A percentile compares a stretch with the other conserved stretches of the same genome.
These are phyloP conservation scores for Blastobotrys proliferans DNA, from an alignment of 1,139 yeast genomes.

Conservation along the genomic window DNA sequence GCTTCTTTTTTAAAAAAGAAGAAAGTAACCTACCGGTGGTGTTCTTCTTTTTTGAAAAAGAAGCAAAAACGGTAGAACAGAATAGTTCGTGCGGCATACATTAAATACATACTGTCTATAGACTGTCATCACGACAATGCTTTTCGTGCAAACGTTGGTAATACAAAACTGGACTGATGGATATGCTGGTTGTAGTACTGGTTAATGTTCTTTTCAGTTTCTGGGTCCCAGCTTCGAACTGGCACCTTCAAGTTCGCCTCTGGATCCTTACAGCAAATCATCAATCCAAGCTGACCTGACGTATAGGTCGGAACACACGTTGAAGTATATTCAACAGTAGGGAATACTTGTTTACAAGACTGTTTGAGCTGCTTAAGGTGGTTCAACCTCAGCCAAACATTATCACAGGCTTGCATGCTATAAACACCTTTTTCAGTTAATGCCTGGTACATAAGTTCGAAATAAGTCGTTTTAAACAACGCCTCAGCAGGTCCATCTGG, in stretches of 20 bases:
- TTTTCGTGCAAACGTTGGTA: conserved; percentile 73
- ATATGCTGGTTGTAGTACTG: conserved; percentile 75
- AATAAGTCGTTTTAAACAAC: conserved; percentile 82
- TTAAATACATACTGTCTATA: too few species aligned
- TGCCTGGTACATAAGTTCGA: conserved; percentile 71
- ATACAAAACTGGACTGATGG: conserved; percentile 80
- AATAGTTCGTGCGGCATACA: background rate
- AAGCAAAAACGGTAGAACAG: too few species aligned
- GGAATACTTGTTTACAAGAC: conserved; percentile 76
- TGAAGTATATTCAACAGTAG: conserved; percentile 81
- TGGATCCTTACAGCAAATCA: conserved; percentile 81
- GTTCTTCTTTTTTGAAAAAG: too few species aligned
- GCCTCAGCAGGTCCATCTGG: conserved; percentile 97
- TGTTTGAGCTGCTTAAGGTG: conserved; percentile 71
- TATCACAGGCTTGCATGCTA: conserved; percentile 82
- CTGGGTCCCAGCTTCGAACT: conserved; percentile 58
- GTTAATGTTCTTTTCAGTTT: conserved; percentile 60
- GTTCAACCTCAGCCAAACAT: conserved; percentile 81
- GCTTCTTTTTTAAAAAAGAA: too few species aligned
- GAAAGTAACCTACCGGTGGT: too few species aligned
- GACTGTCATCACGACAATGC: conserved; percentile 4
- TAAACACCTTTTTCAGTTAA: conserved; percentile 80
- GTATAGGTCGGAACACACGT: conserved; percentile 92
- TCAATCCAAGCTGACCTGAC: conserved; percentile 89
- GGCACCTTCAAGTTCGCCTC: conserved; percentile 63